phyloP scores from a whole-genome alignment of 768 basidiomycete species.

The Vararia minispora region DNA sequence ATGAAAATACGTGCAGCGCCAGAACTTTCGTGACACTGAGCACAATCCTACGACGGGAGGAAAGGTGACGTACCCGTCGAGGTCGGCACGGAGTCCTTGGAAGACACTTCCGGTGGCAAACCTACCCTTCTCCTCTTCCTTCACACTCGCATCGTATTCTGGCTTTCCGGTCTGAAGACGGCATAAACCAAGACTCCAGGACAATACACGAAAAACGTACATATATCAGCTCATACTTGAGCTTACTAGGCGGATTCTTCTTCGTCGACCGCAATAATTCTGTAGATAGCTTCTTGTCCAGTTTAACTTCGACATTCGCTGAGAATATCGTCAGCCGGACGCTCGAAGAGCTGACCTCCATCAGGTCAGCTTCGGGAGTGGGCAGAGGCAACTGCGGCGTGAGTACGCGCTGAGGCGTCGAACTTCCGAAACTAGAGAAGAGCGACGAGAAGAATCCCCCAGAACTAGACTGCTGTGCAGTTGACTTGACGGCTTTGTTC shows the following conservation, averaged over 20 bases:
- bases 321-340: conserved; percentile 57
- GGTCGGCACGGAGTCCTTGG: conserved; percentile 75
- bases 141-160: conserved; percentile 63
- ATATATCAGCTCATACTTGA: conserved; percentile 80
- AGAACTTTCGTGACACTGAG: conserved; percentile 25
- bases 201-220: conserved; percentile 27
- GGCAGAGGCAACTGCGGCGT: conserved; percentile 23
- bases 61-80: conserved; percentile 53
- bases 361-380: conserved; percentile 16
- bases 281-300: conserved; percentile 51
- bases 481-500: conserved; percentile 13
- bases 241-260: conserved; percentile 74
- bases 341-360: conserved; percentile 34
- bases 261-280: conserved; percentile 89
- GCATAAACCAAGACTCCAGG: not conserved
- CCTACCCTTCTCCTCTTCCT: conserved; percentile 51
- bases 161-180: conserved; percentile 60
- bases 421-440: conserved; percentile 22
- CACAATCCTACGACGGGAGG: not conserved
- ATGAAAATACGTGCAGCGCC: conserved; percentile 80
- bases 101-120: conserved; percentile 72
- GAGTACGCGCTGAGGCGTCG: conserved; percentile 20
- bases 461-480: conserved; percentile 20
- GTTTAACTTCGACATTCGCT: conserved; percentile 50
- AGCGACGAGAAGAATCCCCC: conserved; percentile 31